Base-by-base conservation (phyloP, 805 yeast genomes). In the Dipodascopsis tothii region DNA sequence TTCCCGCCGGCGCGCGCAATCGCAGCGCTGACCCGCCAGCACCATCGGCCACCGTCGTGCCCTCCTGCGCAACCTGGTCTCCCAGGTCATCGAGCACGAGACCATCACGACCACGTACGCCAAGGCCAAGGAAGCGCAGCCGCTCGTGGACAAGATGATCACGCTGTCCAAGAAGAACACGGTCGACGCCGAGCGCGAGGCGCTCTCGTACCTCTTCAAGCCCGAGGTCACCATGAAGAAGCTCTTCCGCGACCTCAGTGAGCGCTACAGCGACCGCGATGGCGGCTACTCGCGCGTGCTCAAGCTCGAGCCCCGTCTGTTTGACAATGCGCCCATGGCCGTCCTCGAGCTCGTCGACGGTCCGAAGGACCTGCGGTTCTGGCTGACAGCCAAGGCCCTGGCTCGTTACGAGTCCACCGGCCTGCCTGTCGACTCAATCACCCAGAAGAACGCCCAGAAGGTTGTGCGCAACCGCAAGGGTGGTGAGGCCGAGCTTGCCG, bases 321-420 rank as follows among this genome's bases (percentile, higher is more conserved):
- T 92, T 44, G 98, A 92, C 61, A 82, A 79, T 49, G 95, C 96
- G 0, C 88, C 88, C 25, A 92, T 84, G 71, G 80, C 92, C 0
- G 79, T 88, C 5, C 59, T 92, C 42, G 98, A 92, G 64, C 69
- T 92, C 38, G 94, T 90, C 1, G 95, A 84, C 55, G 77, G 80
- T 3, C 64, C 69, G 60, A 67, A 77, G 46, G 95, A 85, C 60
- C 73, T 84, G 71, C 76, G 80, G 55, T 73, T 78, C 52, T 83
- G 94, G 78, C 67, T 77, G 57, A 72, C 78, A 5, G 95, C 95
- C n/a, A 76, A 84, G 62, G 71, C 77, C 3, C 90, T 83, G 4
- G 95, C 94, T n/a, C 73, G 95, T 54, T 68, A 81, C 41, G 80
- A 83, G 64, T 64, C 72, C 39, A 85, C 80, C 58, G 77, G 74